These are phyloP conservation scores for Penicillium odoratum DNA, from an alignment of 495 filamentous ascomycete species.

Conservation along the genomic window DNA sequence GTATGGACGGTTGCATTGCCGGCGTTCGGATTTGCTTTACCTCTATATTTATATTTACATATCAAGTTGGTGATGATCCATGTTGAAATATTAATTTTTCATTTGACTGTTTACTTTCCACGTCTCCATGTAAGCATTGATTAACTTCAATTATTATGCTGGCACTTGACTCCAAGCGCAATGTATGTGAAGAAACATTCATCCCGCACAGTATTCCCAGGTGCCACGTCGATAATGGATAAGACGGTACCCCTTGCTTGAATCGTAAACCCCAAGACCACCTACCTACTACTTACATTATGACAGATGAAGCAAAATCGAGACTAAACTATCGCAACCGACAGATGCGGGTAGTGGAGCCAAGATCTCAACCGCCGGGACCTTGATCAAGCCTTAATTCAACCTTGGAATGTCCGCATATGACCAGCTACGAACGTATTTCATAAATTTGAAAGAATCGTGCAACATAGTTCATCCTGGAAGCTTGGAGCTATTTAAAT, in stretches of 20 bases:
- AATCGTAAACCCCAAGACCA: too few species aligned
- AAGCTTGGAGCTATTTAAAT: too few species aligned
- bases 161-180: too few species aligned
- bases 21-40: conserved; percentile 2
- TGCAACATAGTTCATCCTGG: neutral
- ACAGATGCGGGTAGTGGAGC: neutral
- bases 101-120: neutral
- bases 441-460: neutral
- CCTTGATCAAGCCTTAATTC: neutral
- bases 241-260: too few species aligned
- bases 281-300: too few species aligned
- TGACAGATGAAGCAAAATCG: too few species aligned
- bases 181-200: too few species aligned
- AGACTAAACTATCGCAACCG: neutral
- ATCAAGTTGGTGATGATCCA: neutral
- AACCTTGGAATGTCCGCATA: neutral
- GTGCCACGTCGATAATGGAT: too few species aligned
- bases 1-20: conserved; percentile 9
- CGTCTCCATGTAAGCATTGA: neutral
- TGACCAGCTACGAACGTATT: neutral
- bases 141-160: too few species aligned
- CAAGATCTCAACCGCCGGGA: neutral
- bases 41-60: neutral
- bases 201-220: too few species aligned
- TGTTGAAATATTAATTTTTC: neutral